Evolutionary conservation across 2,329 filamentous ascomycete genomes (phyloP).

Genomic region (Corynespora cassiicola): DNA sequence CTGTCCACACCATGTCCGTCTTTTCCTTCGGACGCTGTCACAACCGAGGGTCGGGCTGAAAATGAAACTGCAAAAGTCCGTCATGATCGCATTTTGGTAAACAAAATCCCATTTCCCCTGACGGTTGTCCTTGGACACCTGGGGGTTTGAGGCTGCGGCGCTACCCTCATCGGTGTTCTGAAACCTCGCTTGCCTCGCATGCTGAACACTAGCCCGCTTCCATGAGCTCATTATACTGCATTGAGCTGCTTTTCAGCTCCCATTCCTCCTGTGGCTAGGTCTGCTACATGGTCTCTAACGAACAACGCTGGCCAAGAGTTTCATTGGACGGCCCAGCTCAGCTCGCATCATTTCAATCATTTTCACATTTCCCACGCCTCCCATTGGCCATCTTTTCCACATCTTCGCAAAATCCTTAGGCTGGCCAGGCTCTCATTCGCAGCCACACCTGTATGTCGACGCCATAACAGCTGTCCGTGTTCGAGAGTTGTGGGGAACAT

Average conservation of each 20-base stretch:
- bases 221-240: constrained; percentile 2
- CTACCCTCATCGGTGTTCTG: constrained; percentile 15
- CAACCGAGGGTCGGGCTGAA: constrained; percentile 3
- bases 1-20: no score
- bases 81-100: constrained; percentile 1
- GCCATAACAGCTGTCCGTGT: constrained; percentile 16
- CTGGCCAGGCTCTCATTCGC: constrained; percentile 6
- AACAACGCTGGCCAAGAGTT: constrained; percentile 24
- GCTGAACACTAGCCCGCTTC: constrained; percentile 11
- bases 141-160: constrained; percentile 11
- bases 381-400: constrained; percentile 15
- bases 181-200: constrained; percentile 25
- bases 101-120: neutral
- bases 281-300: constrained; percentile 26
- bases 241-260: constrained; percentile 11
- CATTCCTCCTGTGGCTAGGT: constrained; percentile 18
- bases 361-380: constrained; percentile 2
- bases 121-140: constrained; percentile 1
- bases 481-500: constrained; percentile 18
- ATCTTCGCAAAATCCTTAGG: constrained; percentile 4
- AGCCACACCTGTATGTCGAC: constrained; percentile 4
- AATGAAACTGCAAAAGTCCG: constrained; percentile 8
- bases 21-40: constrained; percentile 2
- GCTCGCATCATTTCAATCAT: neutral
- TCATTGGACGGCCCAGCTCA: constrained; percentile 9